phyloP scores from a whole-genome alignment of 768 basidiomycete species.

The Lentinula sp. region DNA sequence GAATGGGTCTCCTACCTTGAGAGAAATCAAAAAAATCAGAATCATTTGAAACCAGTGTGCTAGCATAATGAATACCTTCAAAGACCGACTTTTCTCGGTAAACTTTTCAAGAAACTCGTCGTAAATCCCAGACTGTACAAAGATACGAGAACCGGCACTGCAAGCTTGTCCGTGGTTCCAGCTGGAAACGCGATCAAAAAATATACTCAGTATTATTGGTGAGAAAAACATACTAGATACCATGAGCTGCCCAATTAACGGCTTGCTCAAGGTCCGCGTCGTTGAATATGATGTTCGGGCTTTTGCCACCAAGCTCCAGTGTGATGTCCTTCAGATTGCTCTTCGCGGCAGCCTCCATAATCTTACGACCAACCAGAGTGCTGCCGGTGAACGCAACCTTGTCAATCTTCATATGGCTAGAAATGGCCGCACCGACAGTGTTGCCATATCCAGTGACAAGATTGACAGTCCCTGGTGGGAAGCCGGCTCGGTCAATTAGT shows the following conservation, averaged over 20 bases:
- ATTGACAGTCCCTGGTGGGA: conserved; percentile 62
- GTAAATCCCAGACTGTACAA: conserved; percentile 49
- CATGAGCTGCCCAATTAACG: conserved; percentile 63
- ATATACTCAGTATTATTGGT: neutral
- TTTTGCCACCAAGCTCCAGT: conserved; percentile 82
- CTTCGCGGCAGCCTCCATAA: conserved; percentile 75
- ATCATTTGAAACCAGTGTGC: conserved; percentile 11
- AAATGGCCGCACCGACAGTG: conserved; percentile 65
- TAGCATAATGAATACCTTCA: conserved; percentile 16
- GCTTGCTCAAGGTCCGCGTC: conserved; percentile 70
- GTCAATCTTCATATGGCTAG: conserved; percentile 60
- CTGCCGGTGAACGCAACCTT: conserved; percentile 88
- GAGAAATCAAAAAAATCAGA: conserved; percentile 21
- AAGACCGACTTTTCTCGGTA: conserved; percentile 32
- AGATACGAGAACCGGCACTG: conserved; percentile 65
- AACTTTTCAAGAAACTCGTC: conserved; percentile 56
- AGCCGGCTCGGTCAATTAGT: conserved; percentile 48
- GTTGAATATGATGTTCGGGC: conserved; percentile 65
- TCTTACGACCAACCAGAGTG: conserved; percentile 70
- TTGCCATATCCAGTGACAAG: conserved; percentile 70
- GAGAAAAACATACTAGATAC: conserved; percentile 53
- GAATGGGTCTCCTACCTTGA: conserved; percentile 55
- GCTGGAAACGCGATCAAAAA: conserved; percentile 20
- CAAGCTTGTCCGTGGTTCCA: conserved; percentile 67
- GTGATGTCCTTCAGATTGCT: conserved; percentile 83